These are phyloP conservation scores for Metschnikowia continentalis DNA, from an alignment of 805 yeast species.

Conservation along the genomic window DNA sequence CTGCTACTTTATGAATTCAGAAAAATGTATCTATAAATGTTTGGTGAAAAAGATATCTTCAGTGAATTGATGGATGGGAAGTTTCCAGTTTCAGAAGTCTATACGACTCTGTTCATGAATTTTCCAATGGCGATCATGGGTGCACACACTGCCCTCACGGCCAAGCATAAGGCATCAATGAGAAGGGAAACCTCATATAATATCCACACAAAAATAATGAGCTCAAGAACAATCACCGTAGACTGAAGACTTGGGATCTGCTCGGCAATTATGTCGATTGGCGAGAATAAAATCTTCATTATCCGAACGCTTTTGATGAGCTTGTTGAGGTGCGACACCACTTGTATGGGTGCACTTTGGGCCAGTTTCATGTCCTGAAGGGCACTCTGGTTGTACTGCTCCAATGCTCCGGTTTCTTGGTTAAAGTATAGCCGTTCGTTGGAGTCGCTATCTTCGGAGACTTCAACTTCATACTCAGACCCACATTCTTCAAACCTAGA, in stretches of 20 bases:
- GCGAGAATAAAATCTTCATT: slow-evolving; percentile 36
- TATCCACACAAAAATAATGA: slow-evolving; percentile 38
- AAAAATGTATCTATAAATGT: too few species aligned
- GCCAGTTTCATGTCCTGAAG: background rate
- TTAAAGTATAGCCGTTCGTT: slow-evolving; percentile 29
- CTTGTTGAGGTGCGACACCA: slow-evolving; percentile 24
- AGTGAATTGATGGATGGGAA: too few species aligned
- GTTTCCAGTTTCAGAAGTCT: background rate
- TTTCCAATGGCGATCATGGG: slow-evolving; percentile 45
- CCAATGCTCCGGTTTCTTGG: slow-evolving; percentile 31
- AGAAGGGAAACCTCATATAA: slow-evolving; percentile 39
- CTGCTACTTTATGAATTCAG: background rate
- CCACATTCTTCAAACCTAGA: background rate
- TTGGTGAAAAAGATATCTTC: too few species aligned
- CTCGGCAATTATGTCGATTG: slow-evolving; percentile 37
- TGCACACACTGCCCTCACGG: slow-evolving; percentile 42
- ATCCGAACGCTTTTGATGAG: slow-evolving; percentile 33
- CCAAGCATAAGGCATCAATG: slow-evolving; percentile 42
- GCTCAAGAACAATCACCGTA: slow-evolving; percentile 36
- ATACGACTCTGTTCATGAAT: slow-evolving; percentile 41
- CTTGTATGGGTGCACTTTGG: slow-evolving; percentile 7
- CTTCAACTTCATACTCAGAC: slow-evolving; percentile 29
- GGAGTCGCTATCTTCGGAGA: slow-evolving; percentile 20
- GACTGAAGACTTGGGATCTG: slow-evolving; percentile 36
- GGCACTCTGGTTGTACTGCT: slow-evolving; percentile 12